Conservation (phyloP, 176 grass and related monocot species). For the Cymbopogon citratus region DNA sequence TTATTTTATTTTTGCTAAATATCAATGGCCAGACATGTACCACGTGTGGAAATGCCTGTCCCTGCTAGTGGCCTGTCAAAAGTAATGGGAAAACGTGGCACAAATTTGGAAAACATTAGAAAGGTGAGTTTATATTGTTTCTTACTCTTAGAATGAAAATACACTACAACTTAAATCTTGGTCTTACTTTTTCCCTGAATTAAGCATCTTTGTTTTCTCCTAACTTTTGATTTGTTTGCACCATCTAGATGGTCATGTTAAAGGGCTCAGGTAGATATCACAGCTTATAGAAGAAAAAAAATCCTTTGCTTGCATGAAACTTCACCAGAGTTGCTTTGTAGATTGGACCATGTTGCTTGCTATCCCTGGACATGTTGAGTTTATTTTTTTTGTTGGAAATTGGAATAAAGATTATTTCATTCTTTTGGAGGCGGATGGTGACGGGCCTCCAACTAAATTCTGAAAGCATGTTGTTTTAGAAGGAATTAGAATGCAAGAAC, state of each 20-base stretch:
- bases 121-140: slow-evolving; percentile 58
- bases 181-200: not conserved
- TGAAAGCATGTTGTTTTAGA: not conserved
- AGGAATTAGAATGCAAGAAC: not conserved
- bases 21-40: slow-evolving; percentile 26
- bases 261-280: not conserved
- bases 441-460: not conserved
- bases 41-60: slow-evolving; percentile 72
- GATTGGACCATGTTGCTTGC: not conserved
- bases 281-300: not conserved
- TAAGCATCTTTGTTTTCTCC: not conserved
- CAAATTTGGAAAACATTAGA: slow-evolving; percentile 94
- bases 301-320: not conserved
- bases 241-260: not conserved
- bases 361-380: not conserved
- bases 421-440: not conserved
- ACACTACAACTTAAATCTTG: not conserved
- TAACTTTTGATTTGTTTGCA: slow-evolving; percentile 6
- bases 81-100: slow-evolving; percentile 90
- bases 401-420: not conserved
- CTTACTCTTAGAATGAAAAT: not conserved
- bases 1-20: slow-evolving; percentile 14
- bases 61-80: slow-evolving; percentile 67
- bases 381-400: slow-evolving; percentile 19
- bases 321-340: not conserved